These are phyloP conservation scores for Tetracladium marchalianum DNA, from an alignment of 495 filamentous ascomycete genomes.

Conservation along the genomic window DNA sequence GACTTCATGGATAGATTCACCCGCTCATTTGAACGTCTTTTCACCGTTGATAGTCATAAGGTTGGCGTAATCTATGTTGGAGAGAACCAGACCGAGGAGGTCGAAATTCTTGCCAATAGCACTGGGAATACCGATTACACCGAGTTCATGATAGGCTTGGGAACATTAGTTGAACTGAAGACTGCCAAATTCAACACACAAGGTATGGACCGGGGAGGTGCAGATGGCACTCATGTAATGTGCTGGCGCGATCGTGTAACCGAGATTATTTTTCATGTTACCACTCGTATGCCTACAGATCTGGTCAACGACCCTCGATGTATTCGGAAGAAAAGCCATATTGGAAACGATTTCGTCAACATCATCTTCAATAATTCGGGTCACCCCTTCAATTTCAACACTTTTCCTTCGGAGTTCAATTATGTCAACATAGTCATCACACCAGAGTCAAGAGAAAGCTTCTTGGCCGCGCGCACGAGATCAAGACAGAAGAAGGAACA, in stretches of 20 bases:
- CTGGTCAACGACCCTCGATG: constrained; percentile 63
- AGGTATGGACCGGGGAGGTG: constrained; percentile 70
- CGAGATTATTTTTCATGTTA: constrained; percentile 90
- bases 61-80: constrained; percentile 90
- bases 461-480: constrained; percentile 37
- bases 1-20: constrained; percentile 70
- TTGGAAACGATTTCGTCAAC: constrained; percentile 96
- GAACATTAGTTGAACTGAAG: constrained; percentile 67
- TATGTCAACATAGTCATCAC: constrained; percentile 93
- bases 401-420: constrained; percentile 88
- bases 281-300: constrained; percentile 93
- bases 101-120: constrained; percentile 75
- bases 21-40: constrained; percentile 70
- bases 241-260: constrained; percentile 93
- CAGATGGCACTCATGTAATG: constrained; percentile 76
- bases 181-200: constrained; percentile 86
- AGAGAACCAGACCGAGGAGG: constrained; percentile 68
- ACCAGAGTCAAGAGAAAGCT: constrained; percentile 61
- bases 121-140: constrained; percentile 78
- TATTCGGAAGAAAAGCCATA: constrained; percentile 83
- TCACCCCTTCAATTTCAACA: constrained; percentile 75
- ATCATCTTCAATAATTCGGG: constrained; percentile 97
- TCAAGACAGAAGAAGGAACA: constrained; percentile 25
- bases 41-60: constrained; percentile 91
- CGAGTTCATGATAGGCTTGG: constrained; percentile 69